Base-by-base conservation (phyloP, 2,329 filamentous ascomycete species). In the Fusarium albosuccineum region DNA sequence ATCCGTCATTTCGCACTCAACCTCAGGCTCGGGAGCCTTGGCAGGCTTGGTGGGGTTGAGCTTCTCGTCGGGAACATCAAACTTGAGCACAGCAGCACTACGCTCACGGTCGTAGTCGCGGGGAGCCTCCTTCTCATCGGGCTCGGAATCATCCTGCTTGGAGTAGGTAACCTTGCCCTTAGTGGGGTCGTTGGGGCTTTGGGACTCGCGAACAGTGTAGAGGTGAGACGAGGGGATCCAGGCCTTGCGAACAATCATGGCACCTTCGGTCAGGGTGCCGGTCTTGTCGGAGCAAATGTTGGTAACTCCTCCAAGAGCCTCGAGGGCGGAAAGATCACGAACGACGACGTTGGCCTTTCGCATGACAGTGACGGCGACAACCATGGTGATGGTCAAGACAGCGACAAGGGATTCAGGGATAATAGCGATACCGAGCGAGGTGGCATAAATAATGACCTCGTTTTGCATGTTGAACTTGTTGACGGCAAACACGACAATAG, bases 211-310 rank as follows among this genome's bases (percentile, higher is more conserved):
- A n/a, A 92, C 86, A 1, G 84, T 86, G 73, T 89, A 86, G 40
- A 86, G 81, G 36, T 84, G 83, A 3, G 83, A 83, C 11, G 79
- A 81, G 0, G 89, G 89, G 39, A 91, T 83, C 86, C 88, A 91
- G 1, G 86, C 87, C 73, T 89, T 89, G 65, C 87, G 84, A 14
- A 89, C 87, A 65, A 91, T 88, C 90, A 92, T 92, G 70, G 88
- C 89, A 36, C 89, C 87, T 69, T 89, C 86, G 0, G 89, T 91
- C 13, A 91, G 79, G 0, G 90, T 92, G 13, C 90, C 90, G 0
- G 90, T 92, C 78, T 92, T 92, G 79, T 92, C 90, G 26, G 89
- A 91, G 77, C 90, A 92, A 71, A 92, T 91, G 73, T 91, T 89
- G 58, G 89, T 92, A 26, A 92, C 89, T 42, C 88, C 89, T 11